Percentiles rank a stretch among this genome's conserved stretches.
These are phyloP conservation scores for Panellus pusillus DNA, from an alignment of 768 basidiomycete species.

Conservation along the genomic window DNA sequence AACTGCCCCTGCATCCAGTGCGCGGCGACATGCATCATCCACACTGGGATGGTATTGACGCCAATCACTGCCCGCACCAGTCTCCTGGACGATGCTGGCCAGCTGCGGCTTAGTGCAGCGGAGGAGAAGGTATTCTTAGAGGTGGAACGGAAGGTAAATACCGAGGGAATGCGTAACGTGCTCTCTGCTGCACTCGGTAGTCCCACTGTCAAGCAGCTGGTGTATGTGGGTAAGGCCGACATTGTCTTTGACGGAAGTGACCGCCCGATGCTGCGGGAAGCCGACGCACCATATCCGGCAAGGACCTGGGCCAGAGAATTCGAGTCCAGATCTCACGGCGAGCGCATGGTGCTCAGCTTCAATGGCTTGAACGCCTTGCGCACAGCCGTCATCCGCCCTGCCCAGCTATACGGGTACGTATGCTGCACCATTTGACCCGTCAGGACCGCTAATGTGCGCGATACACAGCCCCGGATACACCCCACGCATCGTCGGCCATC, in stretches of 20 bases:
- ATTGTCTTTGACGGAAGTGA: constrained; percentile 9
- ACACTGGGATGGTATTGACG: constrained; percentile 45
- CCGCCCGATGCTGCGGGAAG: constrained; percentile 3
- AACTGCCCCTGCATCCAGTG: constrained; percentile 23
- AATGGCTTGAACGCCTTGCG: constrained; percentile 1
- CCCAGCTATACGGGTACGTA: constrained; percentile 4
- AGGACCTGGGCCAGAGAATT: neutral
- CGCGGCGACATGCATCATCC: constrained; percentile 45
- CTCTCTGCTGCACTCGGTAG: constrained; percentile 1
- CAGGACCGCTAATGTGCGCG: too few species aligned
- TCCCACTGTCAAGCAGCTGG: constrained; percentile 2
- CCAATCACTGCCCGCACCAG: constrained; percentile 31
- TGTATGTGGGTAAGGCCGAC: constrained; percentile 2
- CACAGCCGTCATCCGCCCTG: constrained; percentile 13
- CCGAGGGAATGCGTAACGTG: constrained; percentile 4
- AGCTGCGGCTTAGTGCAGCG: neutral
- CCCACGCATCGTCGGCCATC: constrained; percentile 33
- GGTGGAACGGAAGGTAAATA: neutral
- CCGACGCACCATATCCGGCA: constrained; percentile 2
- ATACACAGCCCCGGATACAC: constrained; percentile 33
- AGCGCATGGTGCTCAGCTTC: constrained; percentile 8
- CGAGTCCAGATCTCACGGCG: neutral
- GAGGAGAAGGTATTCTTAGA: neutral
- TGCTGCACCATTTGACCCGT: neutral
- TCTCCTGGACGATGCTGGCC: constrained; percentile 27